A percentile compares a stretch with the other conserved stretches of the same genome.
Conservation (phyloP, 768 basidiomycete species). For the Strobilomyces confusus region DNA sequence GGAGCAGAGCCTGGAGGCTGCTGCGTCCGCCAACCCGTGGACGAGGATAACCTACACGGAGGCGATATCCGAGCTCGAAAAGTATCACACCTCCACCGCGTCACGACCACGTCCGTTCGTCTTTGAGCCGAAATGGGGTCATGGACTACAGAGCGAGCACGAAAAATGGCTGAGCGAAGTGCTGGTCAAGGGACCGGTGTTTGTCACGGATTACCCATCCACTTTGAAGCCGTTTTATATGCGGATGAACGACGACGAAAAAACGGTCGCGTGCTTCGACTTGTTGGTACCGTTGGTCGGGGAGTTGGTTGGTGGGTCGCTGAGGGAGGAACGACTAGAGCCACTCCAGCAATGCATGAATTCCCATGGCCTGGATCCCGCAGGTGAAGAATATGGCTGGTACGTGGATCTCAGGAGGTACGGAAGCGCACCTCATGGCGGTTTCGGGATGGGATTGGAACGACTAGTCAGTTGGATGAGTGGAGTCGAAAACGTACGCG, state of each 20-base stretch:
- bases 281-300: slow-evolving; percentile 84
- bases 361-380: slow-evolving; percentile 40
- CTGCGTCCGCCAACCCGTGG: slow-evolving; percentile 49
- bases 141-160: slow-evolving; percentile 79
- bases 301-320: slow-evolving; percentile 88
- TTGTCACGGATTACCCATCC: slow-evolving; percentile 87
- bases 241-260: slow-evolving; percentile 57
- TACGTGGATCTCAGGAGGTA: slow-evolving; percentile 81
- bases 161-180: slow-evolving; percentile 84
- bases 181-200: slow-evolving; percentile 70
- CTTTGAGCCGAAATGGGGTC: slow-evolving; percentile 63
- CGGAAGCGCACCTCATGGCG: slow-evolving; percentile 89
- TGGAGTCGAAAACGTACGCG: slow-evolving; percentile 86
- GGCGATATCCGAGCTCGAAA: slow-evolving; percentile 58
- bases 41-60: slow-evolving; percentile 72
- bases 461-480: slow-evolving; percentile 82
- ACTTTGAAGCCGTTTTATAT: slow-evolving; percentile 94
- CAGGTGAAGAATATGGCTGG: slow-evolving; percentile 49
- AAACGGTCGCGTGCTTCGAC: slow-evolving; percentile 92
- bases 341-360: slow-evolving; percentile 50
- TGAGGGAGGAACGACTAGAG: slow-evolving; percentile 72
- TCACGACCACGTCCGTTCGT: slow-evolving; percentile 38
- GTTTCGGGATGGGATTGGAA: slow-evolving; percentile 96
- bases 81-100: slow-evolving; percentile 27
- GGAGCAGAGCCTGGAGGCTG: slow-evolving; percentile 33